A percentile compares a stretch with the other conserved stretches of the same genome.
Evolutionary conservation across 2,329 filamentous ascomycete genomes (phyloP).

Genomic region (Penicillium sp.): DNA sequence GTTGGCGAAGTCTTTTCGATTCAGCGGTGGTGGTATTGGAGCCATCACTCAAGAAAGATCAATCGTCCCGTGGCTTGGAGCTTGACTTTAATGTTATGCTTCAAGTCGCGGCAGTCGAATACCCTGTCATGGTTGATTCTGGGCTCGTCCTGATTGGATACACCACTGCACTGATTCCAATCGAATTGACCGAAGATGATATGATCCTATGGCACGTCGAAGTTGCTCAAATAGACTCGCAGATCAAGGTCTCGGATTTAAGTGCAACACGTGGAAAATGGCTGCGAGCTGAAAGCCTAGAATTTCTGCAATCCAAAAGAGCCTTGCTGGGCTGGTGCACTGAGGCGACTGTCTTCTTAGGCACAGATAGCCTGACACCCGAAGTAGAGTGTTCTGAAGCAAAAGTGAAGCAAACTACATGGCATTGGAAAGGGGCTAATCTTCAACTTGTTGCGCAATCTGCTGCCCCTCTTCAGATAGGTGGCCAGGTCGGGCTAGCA

Average conservation of each 20-base stretch:
- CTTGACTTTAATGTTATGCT: conserved; percentile 13
- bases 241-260: conserved; percentile 7
- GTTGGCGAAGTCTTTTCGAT: too few relatives aligned
- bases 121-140: conserved; percentile 9
- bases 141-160: conserved; percentile 17
- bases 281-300: neutral
- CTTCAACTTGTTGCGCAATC: conserved; percentile 3
- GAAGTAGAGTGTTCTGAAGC: conserved; percentile 6
- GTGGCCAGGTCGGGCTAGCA: neutral
- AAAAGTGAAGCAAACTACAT: neutral
- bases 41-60: too few relatives aligned
- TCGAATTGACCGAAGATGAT: conserved; percentile 5
- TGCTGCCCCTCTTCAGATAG: conserved; percentile 7
- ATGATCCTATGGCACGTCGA: conserved; percentile 20
- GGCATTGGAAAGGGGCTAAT: conserved; percentile 13
- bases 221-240: conserved; percentile 1
- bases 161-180: conserved; percentile 14
- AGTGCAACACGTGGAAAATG: neutral
- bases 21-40: too few relatives aligned
- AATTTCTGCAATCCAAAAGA: conserved; percentile 3
- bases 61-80: neutral
- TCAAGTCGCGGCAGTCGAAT: conserved; percentile 13
- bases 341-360: conserved; percentile 1
- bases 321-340: conserved; percentile 7
- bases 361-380: neutral